A percentile compares a stretch with the other conserved stretches of the same genome.
Evolutionary conservation across 106 monocot genomes (phyloP).

Genomic region (Dendrobium catenatum): DNA sequence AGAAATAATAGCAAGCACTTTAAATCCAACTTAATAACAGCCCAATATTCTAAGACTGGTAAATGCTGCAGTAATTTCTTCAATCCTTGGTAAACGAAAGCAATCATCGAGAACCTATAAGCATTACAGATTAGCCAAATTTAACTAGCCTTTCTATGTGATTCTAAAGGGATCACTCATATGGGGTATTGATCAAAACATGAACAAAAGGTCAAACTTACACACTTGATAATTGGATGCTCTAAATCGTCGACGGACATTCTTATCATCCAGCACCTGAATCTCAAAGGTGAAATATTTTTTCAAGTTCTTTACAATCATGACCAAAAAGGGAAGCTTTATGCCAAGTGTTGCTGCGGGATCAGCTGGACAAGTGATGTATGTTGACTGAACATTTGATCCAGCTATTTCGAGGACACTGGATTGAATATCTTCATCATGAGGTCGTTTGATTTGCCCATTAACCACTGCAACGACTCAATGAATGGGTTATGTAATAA

Average conservation of each 20-base stretch:
- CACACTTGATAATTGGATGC: slow-evolving; percentile 97
- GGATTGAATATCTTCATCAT: slow-evolving; percentile 98
- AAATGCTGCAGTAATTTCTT: neutral
- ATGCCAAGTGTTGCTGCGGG: slow-evolving; percentile 92
- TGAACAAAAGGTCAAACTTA: slow-evolving; percentile 23
- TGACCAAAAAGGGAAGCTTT: slow-evolving; percentile 85
- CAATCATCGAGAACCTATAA: neutral
- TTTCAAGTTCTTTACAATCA: slow-evolving; percentile 93
- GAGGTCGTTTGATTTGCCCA: slow-evolving; percentile 84
- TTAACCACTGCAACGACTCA: slow-evolving; percentile 53
- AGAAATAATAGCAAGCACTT: neutral
- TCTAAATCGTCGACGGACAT: slow-evolving; percentile 84
- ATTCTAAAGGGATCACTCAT: neutral
- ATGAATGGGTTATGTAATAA: slow-evolving; percentile 1
- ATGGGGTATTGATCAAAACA: neutral
- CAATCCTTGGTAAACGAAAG: neutral
- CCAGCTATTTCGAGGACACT: slow-evolving; percentile 91
- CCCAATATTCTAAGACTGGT: neutral
- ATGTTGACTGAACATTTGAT: slow-evolving; percentile 88
- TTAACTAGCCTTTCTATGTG: neutral
- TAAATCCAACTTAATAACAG: neutral
- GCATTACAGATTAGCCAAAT: neutral
- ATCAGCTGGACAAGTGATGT: slow-evolving; percentile 96
- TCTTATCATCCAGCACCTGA: slow-evolving; percentile 97
- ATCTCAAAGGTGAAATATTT: slow-evolving; percentile 99